These are phyloP conservation scores for Chrysochromulina parva DNA, from an alignment of 78 protist species.

Conservation along the genomic window DNA sequence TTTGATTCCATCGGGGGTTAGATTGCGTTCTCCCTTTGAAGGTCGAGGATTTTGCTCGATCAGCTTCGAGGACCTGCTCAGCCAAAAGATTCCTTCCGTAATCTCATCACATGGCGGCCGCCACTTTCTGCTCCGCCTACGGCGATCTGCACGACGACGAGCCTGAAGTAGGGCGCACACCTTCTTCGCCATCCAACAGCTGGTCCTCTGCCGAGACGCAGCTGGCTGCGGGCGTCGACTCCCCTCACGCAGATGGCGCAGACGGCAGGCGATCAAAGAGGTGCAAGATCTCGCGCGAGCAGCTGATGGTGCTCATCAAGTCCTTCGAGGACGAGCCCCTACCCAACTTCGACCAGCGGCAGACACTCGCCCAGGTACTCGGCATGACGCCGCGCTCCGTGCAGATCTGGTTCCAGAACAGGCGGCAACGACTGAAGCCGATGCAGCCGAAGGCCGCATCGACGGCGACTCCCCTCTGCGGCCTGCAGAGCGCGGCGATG, in stretches of 20 bases:
- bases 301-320: background rate
- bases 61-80: too few relatives aligned
- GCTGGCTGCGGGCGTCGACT: background rate
- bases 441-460: background rate
- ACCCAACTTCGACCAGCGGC: slow-evolving; percentile 11
- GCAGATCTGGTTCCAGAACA: slow-evolving; percentile 29
- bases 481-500: background rate
- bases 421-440: background rate
- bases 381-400: slow-evolving; percentile 32
- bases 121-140: too few relatives aligned
- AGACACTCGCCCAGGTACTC: background rate
- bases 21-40: too few relatives aligned
- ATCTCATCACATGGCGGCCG: too few relatives aligned
- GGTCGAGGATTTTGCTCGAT: too few relatives aligned
- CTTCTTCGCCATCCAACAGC: background rate
- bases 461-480: too few relatives aligned
- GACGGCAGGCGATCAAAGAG: background rate
- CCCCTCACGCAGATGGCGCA: background rate
- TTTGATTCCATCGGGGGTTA: too few relatives aligned
- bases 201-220: background rate
- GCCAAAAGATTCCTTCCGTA: too few relatives aligned
- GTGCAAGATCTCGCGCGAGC: slow-evolving; percentile 4
- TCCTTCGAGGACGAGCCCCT: background rate
- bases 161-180: background rate
- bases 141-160: background rate